Base-by-base conservation (phyloP, 257 asterid species). In the Capsicum chinense region DNA sequence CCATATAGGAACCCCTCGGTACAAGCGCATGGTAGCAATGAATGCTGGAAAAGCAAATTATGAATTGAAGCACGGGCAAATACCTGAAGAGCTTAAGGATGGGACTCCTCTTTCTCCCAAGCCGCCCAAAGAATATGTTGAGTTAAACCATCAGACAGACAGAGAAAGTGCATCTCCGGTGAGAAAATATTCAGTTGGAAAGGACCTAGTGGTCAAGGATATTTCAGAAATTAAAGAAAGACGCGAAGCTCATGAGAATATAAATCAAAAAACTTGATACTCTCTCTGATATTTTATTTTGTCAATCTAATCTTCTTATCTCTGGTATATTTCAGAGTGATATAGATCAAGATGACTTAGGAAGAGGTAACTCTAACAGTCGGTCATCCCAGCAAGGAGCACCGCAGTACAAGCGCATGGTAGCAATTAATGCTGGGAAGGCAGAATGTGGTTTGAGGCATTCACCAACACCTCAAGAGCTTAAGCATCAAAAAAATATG, bases 141-240 rank as follows among this genome's bases (percentile, higher is more conserved):
- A 78, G 33, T 78, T 64, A 78, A 54, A 78, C 50, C 44, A 54
- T 56, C 64, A 52, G 64, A 78, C 12, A 78, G 64, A 14, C 81
- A 54, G 63, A 78, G 64, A 14, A 26, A 78, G 64, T 78, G 89
- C 90, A 47, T 87, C 94, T 3, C 90, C 92, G 6, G 74, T 39
- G 81, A 90, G 85, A 58, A 88, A 92, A 83, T 90, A 91, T 64
- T 91, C 87, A 19, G 88, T 91, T 6, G 96, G 92, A 19, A 97
- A 95, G 17, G 96, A 93, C 79, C 57, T 79, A 56, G 21, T 19
- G 12, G 50, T 58, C 37, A 87, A 84, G 83, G 85, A 64, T 67
- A 66, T 59, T 50, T 52, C 63, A 66, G 88, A 86, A 56, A 62
- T 33, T 52, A 56, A 57, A 79, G 81, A 69, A 56, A 86, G 11